These are phyloP conservation scores for Gynochthodes officinalis DNA, from an alignment of 257 asterid species.

Conservation along the genomic window DNA sequence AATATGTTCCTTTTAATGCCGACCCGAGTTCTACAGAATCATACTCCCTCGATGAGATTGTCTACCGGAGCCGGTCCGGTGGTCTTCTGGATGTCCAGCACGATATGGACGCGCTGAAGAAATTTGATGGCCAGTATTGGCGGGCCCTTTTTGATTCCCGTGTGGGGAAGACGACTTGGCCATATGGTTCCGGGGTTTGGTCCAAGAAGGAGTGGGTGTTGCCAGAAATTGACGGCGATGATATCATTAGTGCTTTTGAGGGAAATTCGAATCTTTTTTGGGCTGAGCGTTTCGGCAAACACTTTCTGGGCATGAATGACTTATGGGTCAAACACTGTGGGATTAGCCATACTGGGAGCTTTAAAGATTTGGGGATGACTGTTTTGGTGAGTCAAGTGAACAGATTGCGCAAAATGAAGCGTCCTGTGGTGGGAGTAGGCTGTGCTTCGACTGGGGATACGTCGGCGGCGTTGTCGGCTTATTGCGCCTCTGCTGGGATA, in stretches of 20 bases:
- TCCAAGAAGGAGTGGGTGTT: slow-evolving; percentile 84
- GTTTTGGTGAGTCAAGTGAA: slow-evolving; percentile 84
- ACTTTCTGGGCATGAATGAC: slow-evolving; percentile 77
- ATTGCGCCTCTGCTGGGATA: slow-evolving; percentile 78
- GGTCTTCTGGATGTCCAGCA: slow-evolving; percentile 82
- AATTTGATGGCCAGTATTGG: slow-evolving; percentile 79
- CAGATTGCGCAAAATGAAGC: slow-evolving; percentile 59
- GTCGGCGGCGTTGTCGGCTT: slow-evolving; percentile 75
- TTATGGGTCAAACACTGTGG: slow-evolving; percentile 88
- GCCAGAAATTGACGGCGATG: slow-evolving; percentile 73
- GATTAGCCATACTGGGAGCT: slow-evolving; percentile 76
- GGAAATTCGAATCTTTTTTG: slow-evolving; percentile 73
- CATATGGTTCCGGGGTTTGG: slow-evolving; percentile 90
- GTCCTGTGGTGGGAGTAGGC: slow-evolving; percentile 78
- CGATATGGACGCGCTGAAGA: slow-evolving; percentile 65
- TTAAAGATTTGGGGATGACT: slow-evolving; percentile 81
- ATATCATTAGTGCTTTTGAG: slow-evolving; percentile 67
- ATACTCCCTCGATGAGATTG: slow-evolving; percentile 77
- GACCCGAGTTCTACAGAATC: slow-evolving; percentile 44
- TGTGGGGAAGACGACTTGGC: slow-evolving; percentile 83
- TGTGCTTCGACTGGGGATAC: slow-evolving; percentile 88
- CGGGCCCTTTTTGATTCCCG: slow-evolving; percentile 67
- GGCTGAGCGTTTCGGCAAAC: slow-evolving; percentile 92
- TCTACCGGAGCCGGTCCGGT: slow-evolving; percentile 81
- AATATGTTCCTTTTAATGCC: slow-evolving; percentile 69